Evolutionary conservation across 768 basidiomycete genomes (phyloP).

Genomic region (Leccinum disarticulatum): DNA sequence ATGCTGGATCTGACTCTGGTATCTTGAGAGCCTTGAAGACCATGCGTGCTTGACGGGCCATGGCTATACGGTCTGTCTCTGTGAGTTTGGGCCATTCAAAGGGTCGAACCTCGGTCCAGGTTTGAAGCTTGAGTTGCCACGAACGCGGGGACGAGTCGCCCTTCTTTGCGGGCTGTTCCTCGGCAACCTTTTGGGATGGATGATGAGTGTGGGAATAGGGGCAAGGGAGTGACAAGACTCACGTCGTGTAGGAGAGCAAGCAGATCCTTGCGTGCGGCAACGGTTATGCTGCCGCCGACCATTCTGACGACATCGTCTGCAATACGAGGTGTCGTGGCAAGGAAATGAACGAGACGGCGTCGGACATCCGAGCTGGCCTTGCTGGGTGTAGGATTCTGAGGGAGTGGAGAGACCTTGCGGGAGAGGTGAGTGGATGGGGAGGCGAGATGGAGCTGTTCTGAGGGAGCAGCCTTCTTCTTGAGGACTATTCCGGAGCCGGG

Average conservation of each 20-base stretch:
- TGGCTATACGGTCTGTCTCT: constrained; percentile 44
- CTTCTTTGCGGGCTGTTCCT: constrained; percentile 38
- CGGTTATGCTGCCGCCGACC: constrained; percentile 44
- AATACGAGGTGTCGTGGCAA: constrained; percentile 50
- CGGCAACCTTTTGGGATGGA: constrained; percentile 46
- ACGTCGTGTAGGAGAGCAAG: constrained; percentile 53
- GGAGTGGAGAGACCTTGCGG: constrained; percentile 32
- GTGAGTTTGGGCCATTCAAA: constrained; percentile 56
- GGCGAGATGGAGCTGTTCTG: constrained; percentile 31
- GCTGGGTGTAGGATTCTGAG: constrained; percentile 20
- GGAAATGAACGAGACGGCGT: constrained; percentile 48
- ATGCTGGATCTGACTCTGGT: constrained; percentile 59
- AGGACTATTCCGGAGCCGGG: constrained; percentile 28
- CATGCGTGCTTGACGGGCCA: constrained; percentile 53
- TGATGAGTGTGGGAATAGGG: neutral
- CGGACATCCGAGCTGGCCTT: constrained; percentile 27
- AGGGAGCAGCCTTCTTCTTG: constrained; percentile 30
- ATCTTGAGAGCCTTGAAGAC: constrained; percentile 52
- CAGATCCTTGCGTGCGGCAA: constrained; percentile 41
- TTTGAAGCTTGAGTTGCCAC: constrained; percentile 54
- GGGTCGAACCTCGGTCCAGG: constrained; percentile 73
- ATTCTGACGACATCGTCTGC: constrained; percentile 37
- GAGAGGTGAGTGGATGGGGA: constrained; percentile 29
- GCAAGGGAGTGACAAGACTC: constrained; percentile 6
- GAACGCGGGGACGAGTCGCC: constrained; percentile 38